Base-by-base conservation (phyloP, 495 filamentous ascomycete species). In the Extremus antarcticus region DNA sequence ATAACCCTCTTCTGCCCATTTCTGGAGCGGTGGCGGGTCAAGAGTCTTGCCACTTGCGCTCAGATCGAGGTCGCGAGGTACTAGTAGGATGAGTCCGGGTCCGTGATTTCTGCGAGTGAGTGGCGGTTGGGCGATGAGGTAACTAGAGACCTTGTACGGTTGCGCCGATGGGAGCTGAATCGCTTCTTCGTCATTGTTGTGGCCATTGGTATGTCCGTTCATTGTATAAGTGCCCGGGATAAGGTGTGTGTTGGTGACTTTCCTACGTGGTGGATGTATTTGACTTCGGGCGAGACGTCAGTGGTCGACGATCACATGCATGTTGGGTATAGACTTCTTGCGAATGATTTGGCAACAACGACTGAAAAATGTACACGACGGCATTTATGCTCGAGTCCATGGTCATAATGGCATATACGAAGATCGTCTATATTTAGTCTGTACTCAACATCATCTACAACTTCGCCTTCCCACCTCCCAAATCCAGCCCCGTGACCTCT, bases 1-100 rank as follows among this genome's bases (percentile, higher is more conserved):
- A 51, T 74, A 81, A 4, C 79, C 74, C 65, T 81, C 78, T 61
- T 82, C 78, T 2, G 78, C 79, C 77, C 79, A 82, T 68, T 81
- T 82, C 50, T 71, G 59, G 20, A 72, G 54, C 1, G 76, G 77
- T 19, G 70, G 68, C 1, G 76, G 76, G 48, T 67, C 65, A 2
- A 68, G 43, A 17, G 43, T 56, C 49, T 55, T 59, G 3, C 55
- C 52, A 23, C 35, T 56, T 17, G 47, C 20, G 9, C 35, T 35
- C 8, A 59, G 49, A 45, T 65, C 60, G 21, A 60, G 52, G 21
- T 57, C 53, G 21, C 9, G 1, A 1, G 57, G 25, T 0, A 64
- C 19, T 22, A 79, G 50, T 29, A 81, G 55, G 41, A 83, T 63
- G 2, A 83, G 62, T 21, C 76, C 78, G 3, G 80, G 80, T 0